These are phyloP conservation scores for Cladobotryum protrusum DNA, from an alignment of 2,329 filamentous ascomycete genomes.

Conservation along the genomic window DNA sequence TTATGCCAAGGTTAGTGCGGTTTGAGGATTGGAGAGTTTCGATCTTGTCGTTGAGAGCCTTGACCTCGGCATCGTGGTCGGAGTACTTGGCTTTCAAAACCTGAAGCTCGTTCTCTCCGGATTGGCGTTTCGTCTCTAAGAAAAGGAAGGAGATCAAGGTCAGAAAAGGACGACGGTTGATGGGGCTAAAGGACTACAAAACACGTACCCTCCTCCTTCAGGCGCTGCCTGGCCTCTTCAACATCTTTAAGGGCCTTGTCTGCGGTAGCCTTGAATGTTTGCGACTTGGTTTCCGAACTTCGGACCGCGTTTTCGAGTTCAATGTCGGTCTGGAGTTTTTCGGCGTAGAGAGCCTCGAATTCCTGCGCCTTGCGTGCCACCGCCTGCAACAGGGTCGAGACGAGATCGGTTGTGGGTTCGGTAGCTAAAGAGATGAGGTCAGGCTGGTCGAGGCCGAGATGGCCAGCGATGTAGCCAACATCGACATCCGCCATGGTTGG, in stretches of 20 bases:
- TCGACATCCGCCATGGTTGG: slow-evolving; percentile 50
- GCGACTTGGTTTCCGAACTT: slow-evolving; percentile 73
- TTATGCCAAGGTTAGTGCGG: slow-evolving; percentile 78
- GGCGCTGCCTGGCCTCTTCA: slow-evolving; percentile 71
- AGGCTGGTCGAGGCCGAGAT: slow-evolving; percentile 61
- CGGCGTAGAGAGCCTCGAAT: slow-evolving; percentile 72
- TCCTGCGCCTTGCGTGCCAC: slow-evolving; percentile 76
- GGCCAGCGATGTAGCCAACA: slow-evolving; percentile 65
- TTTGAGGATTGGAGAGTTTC: slow-evolving; percentile 85
- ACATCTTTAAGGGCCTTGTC: slow-evolving; percentile 81
- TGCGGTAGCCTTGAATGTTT: slow-evolving; percentile 71
- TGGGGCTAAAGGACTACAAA: neutral
- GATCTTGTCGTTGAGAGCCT: slow-evolving; percentile 75
- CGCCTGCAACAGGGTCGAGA: slow-evolving; percentile 66
- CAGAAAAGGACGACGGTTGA: neutral
- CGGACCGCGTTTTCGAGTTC: slow-evolving; percentile 88
- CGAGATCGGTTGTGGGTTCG: slow-evolving; percentile 70
- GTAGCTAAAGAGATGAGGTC: slow-evolving; percentile 56
- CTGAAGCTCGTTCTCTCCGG: slow-evolving; percentile 72
- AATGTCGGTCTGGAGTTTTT: slow-evolving; percentile 84
- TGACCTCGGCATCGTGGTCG: slow-evolving; percentile 52
- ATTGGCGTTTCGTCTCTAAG: slow-evolving; percentile 67
- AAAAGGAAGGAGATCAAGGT: neutral
- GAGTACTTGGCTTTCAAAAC: slow-evolving; percentile 11
- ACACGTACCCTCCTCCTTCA: slow-evolving; percentile 71